Percentiles rank a stretch among this genome's conserved stretches.
Evolutionary conservation across 108 stramenopile genomes (phyloP).

Genomic region (Fistulifera solaris): DNA sequence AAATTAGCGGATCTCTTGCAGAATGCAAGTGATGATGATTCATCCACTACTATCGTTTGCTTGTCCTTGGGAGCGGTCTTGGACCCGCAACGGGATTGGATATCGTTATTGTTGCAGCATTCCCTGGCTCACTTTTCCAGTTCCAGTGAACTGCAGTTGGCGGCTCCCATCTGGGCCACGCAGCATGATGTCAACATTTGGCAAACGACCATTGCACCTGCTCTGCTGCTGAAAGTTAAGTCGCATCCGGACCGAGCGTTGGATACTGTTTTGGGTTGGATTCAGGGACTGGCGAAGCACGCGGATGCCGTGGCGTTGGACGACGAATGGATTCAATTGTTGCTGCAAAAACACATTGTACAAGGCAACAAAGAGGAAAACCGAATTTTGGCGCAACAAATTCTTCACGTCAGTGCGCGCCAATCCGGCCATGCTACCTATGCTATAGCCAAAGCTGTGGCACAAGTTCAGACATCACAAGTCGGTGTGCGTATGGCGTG

Average conservation of each 20-base stretch:
- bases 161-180: no score
- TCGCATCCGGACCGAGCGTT: constrained; percentile 11
- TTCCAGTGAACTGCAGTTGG: no score
- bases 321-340: constrained; percentile 1
- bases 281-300: neutral
- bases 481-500: neutral
- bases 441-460: constrained; percentile 1
- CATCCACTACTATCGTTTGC: no score
- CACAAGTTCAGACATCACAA: neutral
- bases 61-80: no score
- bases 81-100: no score
- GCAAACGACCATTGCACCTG: constrained; percentile 4
- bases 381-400: constrained; percentile 1
- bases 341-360: constrained; percentile 4
- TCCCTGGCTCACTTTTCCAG: no score
- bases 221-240: constrained; percentile 9
- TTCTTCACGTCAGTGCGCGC: neutral
- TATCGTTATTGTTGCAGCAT: no score
- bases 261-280: constrained; percentile 2
- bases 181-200: neutral
- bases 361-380: constrained; percentile 7
- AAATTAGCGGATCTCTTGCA: neutral
- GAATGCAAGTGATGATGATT: neutral
- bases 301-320: neutral
- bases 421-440: neutral